Evolutionary conservation across 768 basidiomycete species (phyloP).

Genomic region (Paxillus ammoniavirescens): DNA sequence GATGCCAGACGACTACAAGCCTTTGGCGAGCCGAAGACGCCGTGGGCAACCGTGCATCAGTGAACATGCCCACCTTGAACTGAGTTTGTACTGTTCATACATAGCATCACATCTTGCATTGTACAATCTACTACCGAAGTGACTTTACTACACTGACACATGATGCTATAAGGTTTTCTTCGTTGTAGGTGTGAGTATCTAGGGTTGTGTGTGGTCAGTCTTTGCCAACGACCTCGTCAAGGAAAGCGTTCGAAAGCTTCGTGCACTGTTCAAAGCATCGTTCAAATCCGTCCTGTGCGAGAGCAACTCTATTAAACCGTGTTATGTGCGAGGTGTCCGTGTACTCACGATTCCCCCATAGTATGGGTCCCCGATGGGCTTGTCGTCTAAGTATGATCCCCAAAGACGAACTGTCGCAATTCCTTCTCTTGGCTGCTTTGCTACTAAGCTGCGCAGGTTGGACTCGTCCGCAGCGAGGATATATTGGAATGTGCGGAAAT

Average conservation of each 20-base stretch:
- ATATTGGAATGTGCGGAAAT: constrained; percentile 77
- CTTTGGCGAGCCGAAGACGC: constrained; percentile 92
- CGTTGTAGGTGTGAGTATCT: no score
- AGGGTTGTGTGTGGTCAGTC: constrained; percentile 5
- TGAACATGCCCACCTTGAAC: constrained; percentile 81
- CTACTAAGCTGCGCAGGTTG: constrained; percentile 64
- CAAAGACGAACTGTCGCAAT: constrained; percentile 74
- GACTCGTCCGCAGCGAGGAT: constrained; percentile 83
- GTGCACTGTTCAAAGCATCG: constrained; percentile 76
- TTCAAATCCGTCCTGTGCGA: constrained; percentile 66
- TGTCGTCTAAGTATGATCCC: constrained; percentile 72
- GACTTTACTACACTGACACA: neutral
- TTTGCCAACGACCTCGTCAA: constrained; percentile 57
- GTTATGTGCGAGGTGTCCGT: constrained; percentile 3
- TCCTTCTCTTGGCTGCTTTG: constrained; percentile 48
- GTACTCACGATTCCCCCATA: constrained; percentile 63
- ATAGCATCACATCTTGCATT: constrained; percentile 6
- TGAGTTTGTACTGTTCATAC: constrained; percentile 8
- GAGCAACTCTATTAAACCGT: neutral
- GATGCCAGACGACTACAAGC: constrained; percentile 77
- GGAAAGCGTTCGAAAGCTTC: constrained; percentile 70
- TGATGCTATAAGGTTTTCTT: neutral
- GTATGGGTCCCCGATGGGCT: constrained; percentile 82
- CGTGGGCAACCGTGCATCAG: constrained; percentile 72
- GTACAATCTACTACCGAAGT: constrained; percentile 3